A percentile compares a stretch with the other conserved stretches of the same genome.
Conservation (phyloP, 1,139 yeast genomes). For the Zygotorulaspora mrakii region DNA sequence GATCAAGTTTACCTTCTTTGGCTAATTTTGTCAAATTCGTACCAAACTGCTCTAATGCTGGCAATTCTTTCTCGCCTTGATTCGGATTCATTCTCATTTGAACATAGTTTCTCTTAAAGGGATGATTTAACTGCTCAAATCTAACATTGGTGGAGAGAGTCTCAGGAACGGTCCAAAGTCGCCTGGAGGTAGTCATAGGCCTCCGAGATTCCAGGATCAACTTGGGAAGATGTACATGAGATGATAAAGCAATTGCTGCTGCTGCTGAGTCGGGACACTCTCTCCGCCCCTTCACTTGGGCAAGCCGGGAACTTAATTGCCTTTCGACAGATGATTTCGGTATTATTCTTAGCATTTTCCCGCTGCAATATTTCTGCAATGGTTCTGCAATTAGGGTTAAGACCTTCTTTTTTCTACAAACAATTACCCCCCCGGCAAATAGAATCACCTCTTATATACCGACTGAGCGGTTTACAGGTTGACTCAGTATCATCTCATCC, state of each 20-base stretch:
- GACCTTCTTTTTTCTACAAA: too few species aligned
- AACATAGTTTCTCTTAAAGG: conserved; percentile 17
- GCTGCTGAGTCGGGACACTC: neutral
- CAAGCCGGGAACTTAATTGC: conserved; percentile 5
- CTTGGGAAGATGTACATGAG: neutral
- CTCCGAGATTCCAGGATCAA: conserved; percentile 1
- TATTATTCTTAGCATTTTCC: conserved; percentile 11
- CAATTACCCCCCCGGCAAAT: too few species aligned
- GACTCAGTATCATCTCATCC: neutral
- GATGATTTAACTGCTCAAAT: neutral
- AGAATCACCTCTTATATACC: conserved; percentile 3
- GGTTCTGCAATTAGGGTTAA: neutral
- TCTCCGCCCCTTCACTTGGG: neutral
- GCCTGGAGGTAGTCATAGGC: neutral
- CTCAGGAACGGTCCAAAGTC: conserved; percentile 1
- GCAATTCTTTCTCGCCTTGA: conserved; percentile 50
- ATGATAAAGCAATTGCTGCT: neutral
- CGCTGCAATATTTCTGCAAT: neutral
- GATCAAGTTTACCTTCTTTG: conserved; percentile 85
- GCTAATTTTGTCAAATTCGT: conserved; percentile 84
- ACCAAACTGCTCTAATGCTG: conserved; percentile 86
- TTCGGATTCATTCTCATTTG: conserved; percentile 41
- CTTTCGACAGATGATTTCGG: conserved; percentile 12
- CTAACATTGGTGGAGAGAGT: neutral
- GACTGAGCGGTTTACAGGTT: conserved; percentile 9